Evolutionary conservation across 257 asterid species (phyloP), one percentile per base, ranked within the genome.

Genomic region (Solanum microdontum): DNA sequence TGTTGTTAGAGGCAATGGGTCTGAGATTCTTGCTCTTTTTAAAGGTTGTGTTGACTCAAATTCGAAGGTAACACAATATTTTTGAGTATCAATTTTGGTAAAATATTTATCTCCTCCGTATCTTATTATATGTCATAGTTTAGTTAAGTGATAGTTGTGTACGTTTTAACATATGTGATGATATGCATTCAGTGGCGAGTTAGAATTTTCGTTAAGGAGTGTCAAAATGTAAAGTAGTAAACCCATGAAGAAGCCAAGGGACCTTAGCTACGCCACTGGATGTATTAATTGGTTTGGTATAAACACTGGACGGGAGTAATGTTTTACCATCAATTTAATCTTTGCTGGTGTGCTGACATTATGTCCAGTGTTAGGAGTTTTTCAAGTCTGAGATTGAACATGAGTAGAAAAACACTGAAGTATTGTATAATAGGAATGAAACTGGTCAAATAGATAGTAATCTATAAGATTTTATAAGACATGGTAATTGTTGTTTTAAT

Each of bases 1-100:
- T n/a, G 99, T 97, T 84, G 94, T 95, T 55, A 90, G 99, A 89
- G 99, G 99, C 21, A 97, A 94, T 89, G 99, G 89, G 43, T 95
- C 98, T 43, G 98, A 97, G 98, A 95, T 97, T 89, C 72, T 95
- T 77, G 94, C 98, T 26, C 98, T 97, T 90, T 92, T 89, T 84
- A 93, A 90, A 28, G 95, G 95, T 84, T 90, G 92, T 55, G 91
- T 85, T 72, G 96, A 94, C 70, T 80, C 92, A 26, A 89, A 23
- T 89, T 91, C 93, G 1, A 97, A 93, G 99, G 99, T 69, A 85
- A 43, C 33, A 72, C 24, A 24, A 7, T 24, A 66, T 62, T 62
- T 19, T 9, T 66, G 32, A 55, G 66, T 2, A 58, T 19, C 66
- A 58, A 58, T 58, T 58, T 58, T 7, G 66, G 66, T 7, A 19